Evolutionary conservation across 768 basidiomycete species (phyloP), one percentile per base, ranked within the genome.

Genomic region (Naganishia onofrii): DNA sequence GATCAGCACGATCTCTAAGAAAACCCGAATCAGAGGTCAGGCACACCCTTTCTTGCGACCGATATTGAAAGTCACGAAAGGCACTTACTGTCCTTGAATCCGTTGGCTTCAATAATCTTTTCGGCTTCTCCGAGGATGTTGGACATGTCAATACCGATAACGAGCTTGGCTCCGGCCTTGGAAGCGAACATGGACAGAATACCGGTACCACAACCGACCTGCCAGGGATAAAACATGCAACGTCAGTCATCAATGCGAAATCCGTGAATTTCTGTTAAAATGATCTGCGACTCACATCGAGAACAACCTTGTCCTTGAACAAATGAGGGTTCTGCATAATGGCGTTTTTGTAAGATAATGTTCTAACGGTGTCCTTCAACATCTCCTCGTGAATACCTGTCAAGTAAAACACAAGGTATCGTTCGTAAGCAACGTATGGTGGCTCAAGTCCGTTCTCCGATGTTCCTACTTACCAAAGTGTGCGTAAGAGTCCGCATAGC

Each of bases 61-160:
- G 55, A 36, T 3, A 12, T 23, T 28, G 23, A 29, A 36, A 60
- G 48, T 5, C 32, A 42, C 46, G 48, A 13, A 15, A 48, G n/a
- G 28, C 23, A 84, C 92, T 74, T 72, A 97, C 94, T 90, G 79
- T 96, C 90, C 83, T 89, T 88, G 85, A 97, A 97, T 58, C 94
- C 94, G 75, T 99, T 99, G 19, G 91, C 90, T 75, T 93, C 89
- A 74, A 98, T 88, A 73, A 99, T 99, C 82, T 92, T 95, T 84
- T 89, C 87, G 2, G 96, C 96, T 84, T 98, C 95, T 84, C 98
- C 96, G 82, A 98, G 91, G 83, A 99, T 99, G 84, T 99, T 99
- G 69, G 93, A 96, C 96, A 99, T 99, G 84, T 99, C 96, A 82
- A 99, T 94, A 68, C 93, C 94, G 73, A 95, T 92, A 75, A 97